These are phyloP conservation scores for Leccinum olivaceopallidum DNA, from an alignment of 768 basidiomycete species.

Conservation along the genomic window DNA sequence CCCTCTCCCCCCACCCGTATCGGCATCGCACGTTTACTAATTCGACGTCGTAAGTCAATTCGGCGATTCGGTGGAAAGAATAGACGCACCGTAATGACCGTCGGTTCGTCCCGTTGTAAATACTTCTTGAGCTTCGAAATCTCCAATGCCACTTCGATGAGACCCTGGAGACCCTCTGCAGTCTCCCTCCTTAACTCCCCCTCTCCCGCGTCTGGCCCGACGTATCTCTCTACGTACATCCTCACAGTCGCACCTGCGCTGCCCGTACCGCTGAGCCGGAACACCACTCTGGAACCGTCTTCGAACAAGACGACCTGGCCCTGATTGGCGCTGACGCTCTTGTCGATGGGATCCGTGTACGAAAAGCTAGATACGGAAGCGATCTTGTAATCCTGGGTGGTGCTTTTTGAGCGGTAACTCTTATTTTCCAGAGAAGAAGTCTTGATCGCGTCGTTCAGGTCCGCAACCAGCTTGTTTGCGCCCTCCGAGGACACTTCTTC, in stretches of 20 bases:
- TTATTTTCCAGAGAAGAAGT: conserved; percentile 68
- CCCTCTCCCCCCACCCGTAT: not conserved
- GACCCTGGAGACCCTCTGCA: conserved; percentile 86
- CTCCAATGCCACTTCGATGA: conserved; percentile 93
- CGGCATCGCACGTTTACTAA: conserved; percentile 17
- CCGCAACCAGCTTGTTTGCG: conserved; percentile 81
- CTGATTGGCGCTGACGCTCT: conserved; percentile 91
- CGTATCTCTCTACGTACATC: conserved; percentile 94
- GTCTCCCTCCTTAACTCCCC: conserved; percentile 69
- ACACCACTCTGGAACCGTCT: conserved; percentile 93
- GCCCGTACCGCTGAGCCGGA: conserved; percentile 95
- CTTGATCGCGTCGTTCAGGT: conserved; percentile 71
- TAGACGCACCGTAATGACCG: conserved; percentile 86
- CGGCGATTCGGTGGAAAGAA: conserved; percentile 5
- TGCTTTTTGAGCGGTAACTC: conserved; percentile 64
- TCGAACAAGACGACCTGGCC: conserved; percentile 90
- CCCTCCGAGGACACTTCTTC: conserved; percentile 94
- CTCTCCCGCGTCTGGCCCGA: conserved; percentile 66
- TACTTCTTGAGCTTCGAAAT: conserved; percentile 84
- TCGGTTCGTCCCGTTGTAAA: conserved; percentile 86
- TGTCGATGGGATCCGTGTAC: conserved; percentile 99
- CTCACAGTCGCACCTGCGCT: conserved; percentile 95
- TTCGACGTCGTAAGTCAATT: not conserved
- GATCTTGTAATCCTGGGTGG: conserved; percentile 73
- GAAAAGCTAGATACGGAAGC: conserved; percentile 82